Evolutionary conservation across 169 alveolate genomes (phyloP).

Genomic region (Eimeria praecox): DNA sequence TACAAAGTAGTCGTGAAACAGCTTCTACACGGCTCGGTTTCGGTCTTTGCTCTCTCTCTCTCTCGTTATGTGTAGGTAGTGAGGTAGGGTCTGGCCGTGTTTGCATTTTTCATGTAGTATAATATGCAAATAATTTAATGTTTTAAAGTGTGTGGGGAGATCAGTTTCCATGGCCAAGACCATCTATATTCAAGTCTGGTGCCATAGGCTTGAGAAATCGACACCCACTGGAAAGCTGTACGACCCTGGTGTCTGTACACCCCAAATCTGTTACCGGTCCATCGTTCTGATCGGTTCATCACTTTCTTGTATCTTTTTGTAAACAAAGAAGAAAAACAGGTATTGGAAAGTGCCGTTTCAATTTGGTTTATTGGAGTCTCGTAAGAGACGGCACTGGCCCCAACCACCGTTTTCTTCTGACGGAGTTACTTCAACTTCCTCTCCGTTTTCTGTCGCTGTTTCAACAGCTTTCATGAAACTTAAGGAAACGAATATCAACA

Average conservation of each 20-base stretch:
- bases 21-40: constrained; percentile 4
- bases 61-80: neutral
- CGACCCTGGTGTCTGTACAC: constrained; percentile 14
- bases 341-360: constrained; percentile 6
- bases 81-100: neutral
- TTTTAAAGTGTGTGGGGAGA: too few species aligned
- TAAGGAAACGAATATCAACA: too few species aligned
- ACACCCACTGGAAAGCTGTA: neutral
- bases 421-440: neutral
- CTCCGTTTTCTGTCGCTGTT: neutral
- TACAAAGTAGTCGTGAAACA: constrained; percentile 1
- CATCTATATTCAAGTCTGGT: too few species aligned
- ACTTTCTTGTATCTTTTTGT: neutral
- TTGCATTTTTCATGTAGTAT: neutral
- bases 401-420: constrained; percentile 9
- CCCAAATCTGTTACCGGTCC: neutral
- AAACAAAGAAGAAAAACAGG: neutral
- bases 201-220: neutral
- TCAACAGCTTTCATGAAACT: neutral
- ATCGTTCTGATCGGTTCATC: neutral
- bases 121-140: neutral
- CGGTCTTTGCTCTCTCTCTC: neutral
- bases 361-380: neutral
- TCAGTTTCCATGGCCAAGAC: too few species aligned
- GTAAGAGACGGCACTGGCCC: neutral